Evolutionary conservation across 1,139 yeast species (phyloP).

Genomic region (Groenewaldozyma sp.): DNA sequence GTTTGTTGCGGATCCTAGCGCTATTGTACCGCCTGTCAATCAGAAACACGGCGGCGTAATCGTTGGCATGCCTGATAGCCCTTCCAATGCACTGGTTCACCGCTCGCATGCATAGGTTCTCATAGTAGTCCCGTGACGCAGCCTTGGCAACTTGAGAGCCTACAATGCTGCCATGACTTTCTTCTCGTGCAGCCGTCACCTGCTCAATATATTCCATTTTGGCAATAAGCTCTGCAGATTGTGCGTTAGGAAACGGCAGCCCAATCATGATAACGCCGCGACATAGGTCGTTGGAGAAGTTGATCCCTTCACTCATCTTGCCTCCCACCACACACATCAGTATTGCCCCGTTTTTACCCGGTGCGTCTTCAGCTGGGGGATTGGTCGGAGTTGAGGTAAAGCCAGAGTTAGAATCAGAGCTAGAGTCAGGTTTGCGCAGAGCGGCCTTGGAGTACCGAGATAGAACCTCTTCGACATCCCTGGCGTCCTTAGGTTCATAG

Average conservation of each 20-base stretch:
- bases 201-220: constrained; percentile 57
- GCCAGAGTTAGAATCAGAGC: no score
- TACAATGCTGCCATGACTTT: constrained; percentile 26
- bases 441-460: constrained; percentile 36
- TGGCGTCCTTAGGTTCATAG: constrained; percentile 44
- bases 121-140: constrained; percentile 58
- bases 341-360: constrained; percentile 44
- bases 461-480: constrained; percentile 40
- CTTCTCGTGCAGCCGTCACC: constrained; percentile 32
- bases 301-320: constrained; percentile 87
- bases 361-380: no score
- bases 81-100: constrained; percentile 92
- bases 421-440: constrained; percentile 13
- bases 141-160: constrained; percentile 37
- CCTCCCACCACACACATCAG: constrained; percentile 90
- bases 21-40: constrained; percentile 55
- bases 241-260: constrained; percentile 79
- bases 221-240: constrained; percentile 75
- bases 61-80: constrained; percentile 76
- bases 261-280: constrained; percentile 86
- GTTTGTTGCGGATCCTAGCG: constrained; percentile 44
- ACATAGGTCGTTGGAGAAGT: constrained; percentile 78
- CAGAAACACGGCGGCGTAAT: constrained; percentile 67
- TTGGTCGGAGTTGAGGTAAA: no score
- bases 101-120: constrained; percentile 83